Percentiles rank a stretch among this genome's conserved stretches.
phyloP scores from a whole-genome alignment of 306 rosid species.

The Betula pendula region DNA sequence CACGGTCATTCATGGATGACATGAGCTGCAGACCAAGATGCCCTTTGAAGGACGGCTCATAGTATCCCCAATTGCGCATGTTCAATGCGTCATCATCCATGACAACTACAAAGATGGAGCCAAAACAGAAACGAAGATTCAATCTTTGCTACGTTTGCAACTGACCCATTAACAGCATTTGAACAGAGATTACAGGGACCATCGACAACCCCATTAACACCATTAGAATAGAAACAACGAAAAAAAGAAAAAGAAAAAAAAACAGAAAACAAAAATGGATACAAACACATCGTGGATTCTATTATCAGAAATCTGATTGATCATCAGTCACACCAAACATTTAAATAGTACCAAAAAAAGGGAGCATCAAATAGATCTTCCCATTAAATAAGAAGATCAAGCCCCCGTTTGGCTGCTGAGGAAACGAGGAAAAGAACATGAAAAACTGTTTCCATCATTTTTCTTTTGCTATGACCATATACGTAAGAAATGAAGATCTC shows the following conservation, averaged over 20 bases:
- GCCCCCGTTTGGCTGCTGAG: slow-evolving; percentile 20
- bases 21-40: slow-evolving; percentile 94
- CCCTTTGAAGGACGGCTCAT: slow-evolving; percentile 78
- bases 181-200: not conserved
- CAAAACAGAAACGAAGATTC: slow-evolving; percentile 28
- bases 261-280: not conserved
- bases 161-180: slow-evolving; percentile 23
- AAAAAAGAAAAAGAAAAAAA: not conserved
- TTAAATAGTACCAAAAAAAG: not conserved
- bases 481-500: slow-evolving; percentile 1
- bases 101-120: slow-evolving; percentile 50
- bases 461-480: not conserved
- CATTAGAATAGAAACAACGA: not conserved
- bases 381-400: not conserved
- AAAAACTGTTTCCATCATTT: not conserved
- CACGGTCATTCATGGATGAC: slow-evolving; percentile 80
- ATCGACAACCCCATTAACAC: not conserved
- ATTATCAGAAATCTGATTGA: not conserved
- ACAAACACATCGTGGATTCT: not conserved
- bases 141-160: slow-evolving; percentile 25
- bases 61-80: slow-evolving; percentile 96
- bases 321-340: not conserved
- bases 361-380: slow-evolving; percentile 20
- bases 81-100: slow-evolving; percentile 95
- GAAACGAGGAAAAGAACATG: slow-evolving; percentile 12